Evolutionary conservation across 1,284 basidiomycete species (phyloP).

Genomic region (Pholiota adiposa): DNA sequence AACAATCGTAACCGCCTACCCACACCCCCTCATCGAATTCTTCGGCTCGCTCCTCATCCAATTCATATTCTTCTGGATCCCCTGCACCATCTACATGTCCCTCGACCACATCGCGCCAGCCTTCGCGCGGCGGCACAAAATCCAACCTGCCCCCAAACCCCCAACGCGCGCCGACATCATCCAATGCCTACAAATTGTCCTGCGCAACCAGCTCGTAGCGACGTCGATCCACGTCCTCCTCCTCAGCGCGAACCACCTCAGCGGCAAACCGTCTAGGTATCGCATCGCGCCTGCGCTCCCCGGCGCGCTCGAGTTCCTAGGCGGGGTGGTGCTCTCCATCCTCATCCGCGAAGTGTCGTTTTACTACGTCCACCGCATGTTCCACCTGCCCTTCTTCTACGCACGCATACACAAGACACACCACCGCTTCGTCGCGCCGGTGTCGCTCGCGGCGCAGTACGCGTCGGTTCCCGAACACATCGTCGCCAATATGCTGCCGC

Average conservation of each 20-base stretch:
- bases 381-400: conserved; percentile 10
- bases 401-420: conserved; percentile 11
- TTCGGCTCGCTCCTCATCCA: conserved; percentile 3
- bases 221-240: conserved; percentile 1
- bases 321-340: not conserved
- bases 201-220: conserved; percentile 1
- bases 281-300: not conserved
- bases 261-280: not conserved
- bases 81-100: conserved; percentile 7
- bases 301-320: not conserved
- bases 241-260: not conserved
- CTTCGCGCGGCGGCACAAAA: conserved; percentile 7
- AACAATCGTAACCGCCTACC: conserved; percentile 4
- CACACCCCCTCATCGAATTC: conserved; percentile 9
- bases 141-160: conserved; percentile 5
- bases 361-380: conserved; percentile 11
- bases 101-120: conserved; percentile 8
- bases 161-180: conserved; percentile 5
- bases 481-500: conserved; percentile 9
- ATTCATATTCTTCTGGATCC: conserved; percentile 8
- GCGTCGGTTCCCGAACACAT: conserved; percentile 8
- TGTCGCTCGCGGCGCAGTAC: conserved; percentile 12
- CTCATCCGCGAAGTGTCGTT: conserved; percentile 9
- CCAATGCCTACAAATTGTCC: conserved; percentile 6
- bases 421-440: conserved; percentile 12